phyloP scores from a whole-genome alignment of 768 basidiomycete species.

The Mycena filopes region DNA sequence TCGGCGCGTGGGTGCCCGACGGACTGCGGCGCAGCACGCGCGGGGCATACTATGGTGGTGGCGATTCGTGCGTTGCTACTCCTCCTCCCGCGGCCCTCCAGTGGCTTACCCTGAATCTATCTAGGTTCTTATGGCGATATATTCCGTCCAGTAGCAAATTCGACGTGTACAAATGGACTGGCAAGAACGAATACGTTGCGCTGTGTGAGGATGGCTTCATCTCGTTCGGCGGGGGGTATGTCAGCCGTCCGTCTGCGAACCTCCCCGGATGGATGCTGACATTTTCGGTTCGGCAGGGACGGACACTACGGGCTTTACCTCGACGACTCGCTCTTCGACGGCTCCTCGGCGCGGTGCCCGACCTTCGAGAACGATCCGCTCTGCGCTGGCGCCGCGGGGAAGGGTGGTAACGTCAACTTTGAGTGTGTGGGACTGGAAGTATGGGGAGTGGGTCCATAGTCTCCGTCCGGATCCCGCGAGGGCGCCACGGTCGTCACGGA shows the following conservation, averaged over 20 bases:
- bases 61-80: slow-evolving; percentile 75
- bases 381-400: slow-evolving; percentile 61
- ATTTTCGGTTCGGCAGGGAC: slow-evolving; percentile 59
- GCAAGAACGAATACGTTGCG: slow-evolving; percentile 89
- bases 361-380: slow-evolving; percentile 91
- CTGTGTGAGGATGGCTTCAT: slow-evolving; percentile 84
- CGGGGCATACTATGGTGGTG: slow-evolving; percentile 84
- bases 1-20: slow-evolving; percentile 89
- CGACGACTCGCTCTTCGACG: slow-evolving; percentile 82
- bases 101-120: too few relatives aligned
- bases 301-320: slow-evolving; percentile 92
- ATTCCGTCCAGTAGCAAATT: slow-evolving; percentile 51
- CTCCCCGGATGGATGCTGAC: too few relatives aligned
- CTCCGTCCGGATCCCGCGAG: not conserved
- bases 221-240: slow-evolving; percentile 94
- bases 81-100: too few relatives aligned
- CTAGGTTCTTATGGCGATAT: slow-evolving; percentile 83
- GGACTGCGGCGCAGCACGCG: slow-evolving; percentile 68
- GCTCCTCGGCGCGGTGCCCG: slow-evolving; percentile 85
- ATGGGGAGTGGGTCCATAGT: slow-evolving; percentile 76
- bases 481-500: not conserved
- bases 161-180: slow-evolving; percentile 84
- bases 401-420: slow-evolving; percentile 70
- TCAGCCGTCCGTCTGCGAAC: too few relatives aligned
- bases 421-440: slow-evolving; percentile 94